phyloP scores from a whole-genome alignment of 139 green algal species.

The Eudorina sp. region DNA sequence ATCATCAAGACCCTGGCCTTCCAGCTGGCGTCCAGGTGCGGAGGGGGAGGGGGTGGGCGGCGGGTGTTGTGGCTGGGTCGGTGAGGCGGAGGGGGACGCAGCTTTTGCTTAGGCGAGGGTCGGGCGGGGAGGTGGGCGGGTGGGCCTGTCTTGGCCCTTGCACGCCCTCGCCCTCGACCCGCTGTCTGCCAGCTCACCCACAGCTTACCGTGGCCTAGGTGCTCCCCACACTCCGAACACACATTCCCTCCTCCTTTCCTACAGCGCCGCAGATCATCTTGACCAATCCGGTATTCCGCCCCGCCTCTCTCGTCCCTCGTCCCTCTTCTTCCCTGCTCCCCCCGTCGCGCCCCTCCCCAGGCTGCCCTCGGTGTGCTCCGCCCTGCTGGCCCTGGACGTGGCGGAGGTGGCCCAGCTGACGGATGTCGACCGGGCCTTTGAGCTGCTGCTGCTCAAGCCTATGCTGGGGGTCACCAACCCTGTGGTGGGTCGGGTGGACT shows the following conservation, averaged over 20 bases:
- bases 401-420: conserved; percentile 27
- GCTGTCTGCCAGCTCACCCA: background rate
- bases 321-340: background rate
- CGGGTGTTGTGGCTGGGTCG: no score
- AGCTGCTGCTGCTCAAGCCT: conserved; percentile 22
- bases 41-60: background rate
- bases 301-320: no score
- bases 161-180: background rate
- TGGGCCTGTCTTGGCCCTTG: background rate
- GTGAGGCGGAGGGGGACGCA: background rate
- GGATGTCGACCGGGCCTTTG: background rate
- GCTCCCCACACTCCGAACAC: background rate
- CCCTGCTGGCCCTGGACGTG: conserved; percentile 6
- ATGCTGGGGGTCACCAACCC: background rate
- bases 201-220: background rate
- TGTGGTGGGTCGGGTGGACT: background rate
- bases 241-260: background rate
- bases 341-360: background rate
- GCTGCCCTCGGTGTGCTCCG: background rate
- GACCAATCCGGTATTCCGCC: no score
- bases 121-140: background rate
- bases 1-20: conserved; percentile 54
- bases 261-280: no score
- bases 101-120: background rate
- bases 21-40: conserved; percentile 43